phyloP scores from a whole-genome alignment of 352 stramenopile genomes.

The Pythium utonaiense region DNA sequence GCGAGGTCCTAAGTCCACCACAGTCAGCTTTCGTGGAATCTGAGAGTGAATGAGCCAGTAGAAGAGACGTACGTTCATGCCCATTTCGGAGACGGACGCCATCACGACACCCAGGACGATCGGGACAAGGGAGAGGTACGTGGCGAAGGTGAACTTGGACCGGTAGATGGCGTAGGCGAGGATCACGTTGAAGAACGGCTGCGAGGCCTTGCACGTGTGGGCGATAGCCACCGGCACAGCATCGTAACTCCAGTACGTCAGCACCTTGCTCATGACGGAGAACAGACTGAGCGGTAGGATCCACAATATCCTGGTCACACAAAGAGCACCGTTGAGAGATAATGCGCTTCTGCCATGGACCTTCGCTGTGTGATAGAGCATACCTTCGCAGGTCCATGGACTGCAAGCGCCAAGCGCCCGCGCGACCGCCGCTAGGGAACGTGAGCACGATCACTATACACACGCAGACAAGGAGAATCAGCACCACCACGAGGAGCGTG shows the following conservation, averaged over 20 bases:
- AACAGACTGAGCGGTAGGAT: constrained; percentile 80
- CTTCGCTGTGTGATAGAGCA: not conserved
- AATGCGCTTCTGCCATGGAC: not conserved
- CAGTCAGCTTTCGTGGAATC: no score
- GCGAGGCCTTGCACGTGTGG: constrained; percentile 85
- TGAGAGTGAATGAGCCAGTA: no score
- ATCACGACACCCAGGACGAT: constrained; percentile 82
- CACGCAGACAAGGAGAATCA: not conserved
- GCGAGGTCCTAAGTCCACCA: constrained; percentile 47
- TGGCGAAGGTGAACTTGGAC: constrained; percentile 65
- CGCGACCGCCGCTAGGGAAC: constrained; percentile 41
- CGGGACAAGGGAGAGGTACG: constrained; percentile 75
- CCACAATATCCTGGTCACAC: constrained; percentile 49
- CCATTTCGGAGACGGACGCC: constrained; percentile 84
- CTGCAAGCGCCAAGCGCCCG: constrained; percentile 61
- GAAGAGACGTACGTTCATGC: constrained; percentile 59
- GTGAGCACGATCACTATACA: constrained; percentile 66
- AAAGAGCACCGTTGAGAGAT: not conserved
- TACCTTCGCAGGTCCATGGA: constrained; percentile 43
- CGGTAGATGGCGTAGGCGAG: constrained; percentile 70
- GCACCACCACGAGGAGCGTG: not conserved
- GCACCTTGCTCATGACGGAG: constrained; percentile 71
- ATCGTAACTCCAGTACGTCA: constrained; percentile 89
- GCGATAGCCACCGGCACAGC: constrained; percentile 79
- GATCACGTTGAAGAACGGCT: constrained; percentile 86